A percentile compares a stretch with the other conserved stretches of the same genome.
phyloP scores from a whole-genome alignment of 257 asterid genomes.

The Jasminum sambac region DNA sequence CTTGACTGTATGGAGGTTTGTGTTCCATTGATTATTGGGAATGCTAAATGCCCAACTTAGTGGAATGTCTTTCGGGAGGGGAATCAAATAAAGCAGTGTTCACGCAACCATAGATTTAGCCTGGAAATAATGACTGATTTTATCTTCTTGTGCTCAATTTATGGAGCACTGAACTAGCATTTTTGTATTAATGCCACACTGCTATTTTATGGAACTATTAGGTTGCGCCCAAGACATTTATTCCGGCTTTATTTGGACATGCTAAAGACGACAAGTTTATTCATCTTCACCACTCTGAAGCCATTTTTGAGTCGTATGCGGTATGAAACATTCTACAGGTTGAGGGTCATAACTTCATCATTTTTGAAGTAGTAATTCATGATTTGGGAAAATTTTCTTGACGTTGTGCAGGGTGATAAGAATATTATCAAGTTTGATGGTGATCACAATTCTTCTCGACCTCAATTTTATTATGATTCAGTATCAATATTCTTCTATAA shows the following conservation, averaged over 20 bases:
- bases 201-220: conserved; percentile 35
- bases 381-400: conserved; percentile 4
- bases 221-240: conserved; percentile 87
- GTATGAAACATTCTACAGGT: conserved; percentile 37
- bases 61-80: not conserved
- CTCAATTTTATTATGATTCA: conserved; percentile 86
- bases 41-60: conserved; percentile 8
- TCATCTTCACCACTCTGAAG: conserved; percentile 81
- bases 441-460: conserved; percentile 96
- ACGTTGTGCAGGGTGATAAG: conserved; percentile 83
- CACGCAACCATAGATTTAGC: not conserved
- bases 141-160: conserved; percentile 8
- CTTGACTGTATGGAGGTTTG: conserved; percentile 79
- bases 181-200: conserved; percentile 22
- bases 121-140: conserved; percentile 3
- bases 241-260: conserved; percentile 94
- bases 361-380: conserved; percentile 8
- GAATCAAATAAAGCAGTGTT: not conserved
- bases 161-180: conserved; percentile 21
- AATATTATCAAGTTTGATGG: conserved; percentile 92
- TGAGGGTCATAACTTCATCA: conserved; percentile 15
- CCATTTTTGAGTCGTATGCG: conserved; percentile 73
- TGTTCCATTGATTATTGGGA: conserved; percentile 22
- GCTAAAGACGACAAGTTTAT: conserved; percentile 90
- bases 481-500: conserved; percentile 85